phyloP scores from a whole-genome alignment of 208 protist genomes.

The Acanthamoeba rhysodes region DNA sequence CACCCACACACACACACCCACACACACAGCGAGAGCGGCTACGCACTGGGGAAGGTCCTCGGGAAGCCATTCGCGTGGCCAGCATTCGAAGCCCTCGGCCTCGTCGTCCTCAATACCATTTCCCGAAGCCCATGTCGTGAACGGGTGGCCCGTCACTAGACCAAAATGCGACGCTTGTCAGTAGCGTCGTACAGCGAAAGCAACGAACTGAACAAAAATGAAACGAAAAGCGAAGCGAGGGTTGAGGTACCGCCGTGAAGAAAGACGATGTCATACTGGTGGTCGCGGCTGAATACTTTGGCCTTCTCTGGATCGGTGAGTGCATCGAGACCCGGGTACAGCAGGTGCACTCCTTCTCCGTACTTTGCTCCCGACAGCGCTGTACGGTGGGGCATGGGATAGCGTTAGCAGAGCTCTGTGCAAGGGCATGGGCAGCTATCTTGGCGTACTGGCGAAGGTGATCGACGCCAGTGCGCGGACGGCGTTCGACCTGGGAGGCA shows the following conservation, averaged over 20 bases:
- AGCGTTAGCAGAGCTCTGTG: too few species aligned
- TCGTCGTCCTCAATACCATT: conserved; percentile 11
- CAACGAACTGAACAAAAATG: neutral
- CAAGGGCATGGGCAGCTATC: neutral
- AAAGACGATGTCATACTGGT: conserved; percentile 47
- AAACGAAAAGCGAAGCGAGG: neutral
- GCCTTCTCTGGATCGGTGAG: neutral
- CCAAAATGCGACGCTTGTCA: neutral
- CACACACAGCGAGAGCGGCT: neutral
- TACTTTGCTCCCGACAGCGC: conserved; percentile 35
- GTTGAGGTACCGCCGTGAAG: neutral
- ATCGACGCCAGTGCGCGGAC: conserved; percentile 7
- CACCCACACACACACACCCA: too few species aligned
- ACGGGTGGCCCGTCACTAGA: conserved; percentile 49
- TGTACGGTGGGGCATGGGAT: neutral
- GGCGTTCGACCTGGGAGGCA: neutral
- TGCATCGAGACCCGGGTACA: neutral
- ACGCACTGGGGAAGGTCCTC: neutral
- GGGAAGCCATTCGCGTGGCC: conserved; percentile 42
- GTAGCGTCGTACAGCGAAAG: neutral
- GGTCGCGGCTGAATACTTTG: conserved; percentile 30
- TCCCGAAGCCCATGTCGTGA: conserved; percentile 20
- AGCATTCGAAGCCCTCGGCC: conserved; percentile 18
- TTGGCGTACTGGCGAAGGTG: neutral
- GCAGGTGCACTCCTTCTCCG: conserved; percentile 42